Evolutionary conservation across 345 rosid genomes (phyloP).

Genomic region (Euphorbia tirucalli): DNA sequence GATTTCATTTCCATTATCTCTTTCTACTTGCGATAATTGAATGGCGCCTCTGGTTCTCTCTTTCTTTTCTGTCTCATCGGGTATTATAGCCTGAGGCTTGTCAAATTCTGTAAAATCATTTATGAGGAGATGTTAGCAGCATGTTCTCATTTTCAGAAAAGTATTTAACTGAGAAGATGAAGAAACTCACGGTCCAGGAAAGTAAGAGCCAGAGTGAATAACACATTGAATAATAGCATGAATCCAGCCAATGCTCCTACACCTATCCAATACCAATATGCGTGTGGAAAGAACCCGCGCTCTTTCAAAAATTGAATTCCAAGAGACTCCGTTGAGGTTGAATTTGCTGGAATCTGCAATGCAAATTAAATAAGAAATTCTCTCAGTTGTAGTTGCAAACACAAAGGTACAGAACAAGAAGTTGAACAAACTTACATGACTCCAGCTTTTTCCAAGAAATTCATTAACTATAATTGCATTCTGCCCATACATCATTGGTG

Average conservation of each 20-base stretch:
- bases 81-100: constrained; percentile 43
- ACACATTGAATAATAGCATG: constrained; percentile 39
- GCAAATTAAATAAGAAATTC: neutral
- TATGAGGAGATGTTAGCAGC: neutral
- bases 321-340: constrained; percentile 27
- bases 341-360: constrained; percentile 24
- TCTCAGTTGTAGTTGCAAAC: neutral
- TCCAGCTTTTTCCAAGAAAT: constrained; percentile 75
- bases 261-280: constrained; percentile 78
- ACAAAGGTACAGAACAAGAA: neutral
- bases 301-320: constrained; percentile 48
- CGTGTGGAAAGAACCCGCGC: constrained; percentile 46
- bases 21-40: constrained; percentile 3
- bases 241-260: constrained; percentile 41
- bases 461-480: constrained; percentile 63
- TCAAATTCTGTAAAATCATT: constrained; percentile 47
- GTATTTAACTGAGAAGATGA: neutral
- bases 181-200: constrained; percentile 51
- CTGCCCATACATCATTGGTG: constrained; percentile 83
- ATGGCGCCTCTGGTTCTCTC: constrained; percentile 8
- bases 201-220: constrained; percentile 41
- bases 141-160: neutral
- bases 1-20: neutral
- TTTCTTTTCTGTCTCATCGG: constrained; percentile 16
- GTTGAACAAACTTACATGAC: constrained; percentile 27